Evolutionary conservation across 352 stramenopile genomes (phyloP).

Genomic region (Salisapilia sapeloensis): DNA sequence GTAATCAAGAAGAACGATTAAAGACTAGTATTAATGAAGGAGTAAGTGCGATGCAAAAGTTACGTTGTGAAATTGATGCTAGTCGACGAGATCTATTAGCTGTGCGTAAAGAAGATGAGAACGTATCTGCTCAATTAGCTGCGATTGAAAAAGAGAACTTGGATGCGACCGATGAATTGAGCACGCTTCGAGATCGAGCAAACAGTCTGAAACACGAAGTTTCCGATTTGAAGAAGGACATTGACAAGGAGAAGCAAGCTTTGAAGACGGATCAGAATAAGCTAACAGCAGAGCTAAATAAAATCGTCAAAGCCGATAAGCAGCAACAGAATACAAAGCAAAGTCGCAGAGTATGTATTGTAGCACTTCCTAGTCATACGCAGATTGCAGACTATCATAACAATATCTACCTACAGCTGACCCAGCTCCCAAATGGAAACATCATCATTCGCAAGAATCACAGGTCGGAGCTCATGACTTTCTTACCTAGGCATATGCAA

Average conservation of each 20-base stretch:
- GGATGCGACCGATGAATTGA: conserved; percentile 15
- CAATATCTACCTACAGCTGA: too few species aligned
- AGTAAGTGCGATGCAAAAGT: conserved; percentile 31
- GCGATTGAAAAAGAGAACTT: conserved; percentile 15
- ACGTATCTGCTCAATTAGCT: conserved; percentile 19
- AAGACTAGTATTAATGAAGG: conserved; percentile 20
- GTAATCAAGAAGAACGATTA: conserved; percentile 65
- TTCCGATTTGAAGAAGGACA: conserved; percentile 13
- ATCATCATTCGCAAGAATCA: too few species aligned
- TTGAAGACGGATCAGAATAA: conserved; percentile 30
- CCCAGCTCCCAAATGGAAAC: too few species aligned
- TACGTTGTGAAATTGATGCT: conserved; percentile 25
- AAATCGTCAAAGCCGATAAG: conserved; percentile 22
- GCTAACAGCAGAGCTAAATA: conserved; percentile 24
- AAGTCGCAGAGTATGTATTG: too few species aligned
- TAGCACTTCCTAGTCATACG: too few species aligned
- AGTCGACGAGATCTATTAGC: conserved; percentile 19
- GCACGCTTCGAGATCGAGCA: conserved; percentile 17
- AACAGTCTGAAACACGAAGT: conserved; percentile 17
- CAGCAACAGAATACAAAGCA: conserved; percentile 61
- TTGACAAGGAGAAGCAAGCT: conserved; percentile 24
- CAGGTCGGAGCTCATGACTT: too few species aligned
- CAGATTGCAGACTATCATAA: too few species aligned
- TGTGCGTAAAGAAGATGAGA: conserved; percentile 16
- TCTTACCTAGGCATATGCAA: too few species aligned